Conservation (phyloP, 768 basidiomycete species). For the Coprinopsis sp. region DNA sequence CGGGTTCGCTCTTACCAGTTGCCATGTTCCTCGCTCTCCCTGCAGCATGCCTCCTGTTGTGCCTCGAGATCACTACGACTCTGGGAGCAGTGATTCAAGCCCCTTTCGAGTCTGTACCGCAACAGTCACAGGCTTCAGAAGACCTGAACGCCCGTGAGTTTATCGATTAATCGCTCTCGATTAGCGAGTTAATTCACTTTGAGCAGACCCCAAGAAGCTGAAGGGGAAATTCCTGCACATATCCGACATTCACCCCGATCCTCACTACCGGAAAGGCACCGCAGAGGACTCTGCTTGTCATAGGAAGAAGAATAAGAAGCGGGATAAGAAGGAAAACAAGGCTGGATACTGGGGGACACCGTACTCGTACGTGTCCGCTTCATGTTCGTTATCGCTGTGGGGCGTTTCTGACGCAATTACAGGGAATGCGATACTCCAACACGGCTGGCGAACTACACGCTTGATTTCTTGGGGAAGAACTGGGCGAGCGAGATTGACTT, state of each 20-base stretch:
- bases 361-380: constrained; percentile 46
- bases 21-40: not conserved
- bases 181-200: not conserved
- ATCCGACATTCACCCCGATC: constrained; percentile 83
- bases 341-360: constrained; percentile 66
- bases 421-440: constrained; percentile 84
- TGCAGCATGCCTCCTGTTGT: not conserved
- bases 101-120: not conserved
- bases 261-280: constrained; percentile 50
- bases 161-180: not conserved
- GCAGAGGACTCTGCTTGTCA: constrained; percentile 66
- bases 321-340: constrained; percentile 28
- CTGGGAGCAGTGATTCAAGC: constrained; percentile 1
- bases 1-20: not conserved
- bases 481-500: constrained; percentile 88
- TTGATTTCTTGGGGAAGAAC: constrained; percentile 73
- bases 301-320: constrained; percentile 53
- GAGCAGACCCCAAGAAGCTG: constrained; percentile 43
- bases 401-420: constrained; percentile 5
- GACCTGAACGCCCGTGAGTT: constrained; percentile 3
- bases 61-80: not conserved
- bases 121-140: not conserved
- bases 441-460: constrained; percentile 71
- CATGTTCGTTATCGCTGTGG: constrained; percentile 1
- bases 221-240: constrained; percentile 77